These are phyloP conservation scores for Nicotiana knightiana DNA, from an alignment of 257 asterid genomes.

Conservation along the genomic window DNA sequence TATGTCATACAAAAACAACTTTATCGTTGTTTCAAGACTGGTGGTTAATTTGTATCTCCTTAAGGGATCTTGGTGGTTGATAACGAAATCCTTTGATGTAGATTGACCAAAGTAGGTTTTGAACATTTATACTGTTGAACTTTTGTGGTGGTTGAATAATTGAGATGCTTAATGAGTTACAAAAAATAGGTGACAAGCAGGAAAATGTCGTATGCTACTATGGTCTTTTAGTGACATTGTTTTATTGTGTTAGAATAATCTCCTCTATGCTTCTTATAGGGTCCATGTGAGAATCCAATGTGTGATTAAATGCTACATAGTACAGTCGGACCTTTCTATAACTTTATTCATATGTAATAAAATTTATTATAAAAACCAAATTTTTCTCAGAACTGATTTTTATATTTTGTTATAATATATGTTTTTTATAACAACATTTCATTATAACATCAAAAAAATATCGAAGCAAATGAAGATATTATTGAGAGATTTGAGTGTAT, in stretches of 20 bases:
- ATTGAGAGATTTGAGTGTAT: not conserved
- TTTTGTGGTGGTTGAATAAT: not conserved
- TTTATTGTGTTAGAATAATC: not conserved
- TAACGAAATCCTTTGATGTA: not conserved
- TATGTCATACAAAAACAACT: too few relatives aligned
- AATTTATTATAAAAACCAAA: too few relatives aligned
- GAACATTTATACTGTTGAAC: not conserved
- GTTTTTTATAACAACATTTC: too few relatives aligned
- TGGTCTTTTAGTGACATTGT: not conserved
- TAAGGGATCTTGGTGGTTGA: not conserved
- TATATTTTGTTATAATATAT: too few relatives aligned
- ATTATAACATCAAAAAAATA: too few relatives aligned
- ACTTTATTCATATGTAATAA: too few relatives aligned
- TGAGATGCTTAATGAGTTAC: not conserved
- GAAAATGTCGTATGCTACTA: not conserved
- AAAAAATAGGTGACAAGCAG: not conserved
- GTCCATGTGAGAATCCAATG: conserved; percentile 11
- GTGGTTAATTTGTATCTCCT: not conserved
- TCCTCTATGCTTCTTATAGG: not conserved
- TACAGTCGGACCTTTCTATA: too few relatives aligned
- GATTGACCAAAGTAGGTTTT: not conserved
- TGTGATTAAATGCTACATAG: not conserved
- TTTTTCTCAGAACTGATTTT: too few relatives aligned
- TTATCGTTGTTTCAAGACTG: not conserved
- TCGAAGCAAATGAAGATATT: too few relatives aligned